These are phyloP conservation scores for Atkinsonella hypoxylon DNA, from an alignment of 2,329 filamentous ascomycete genomes.

Conservation along the genomic window DNA sequence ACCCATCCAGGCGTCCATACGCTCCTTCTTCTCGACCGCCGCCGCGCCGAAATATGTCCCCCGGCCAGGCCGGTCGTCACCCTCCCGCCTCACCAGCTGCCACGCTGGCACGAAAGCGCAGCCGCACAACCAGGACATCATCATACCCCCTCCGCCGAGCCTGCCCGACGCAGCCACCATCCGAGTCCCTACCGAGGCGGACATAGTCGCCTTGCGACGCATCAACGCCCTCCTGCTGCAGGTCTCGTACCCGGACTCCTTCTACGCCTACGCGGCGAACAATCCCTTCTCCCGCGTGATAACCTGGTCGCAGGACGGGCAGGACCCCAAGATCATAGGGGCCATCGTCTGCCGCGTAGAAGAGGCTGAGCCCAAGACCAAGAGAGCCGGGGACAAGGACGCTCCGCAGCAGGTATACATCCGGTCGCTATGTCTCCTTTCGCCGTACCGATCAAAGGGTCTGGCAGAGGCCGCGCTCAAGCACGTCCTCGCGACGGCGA, in stretches of 20 bases:
- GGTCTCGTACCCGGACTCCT: constrained; percentile 50
- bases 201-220: constrained; percentile 47
- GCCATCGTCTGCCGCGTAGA: constrained; percentile 53
- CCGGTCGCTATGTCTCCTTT: constrained; percentile 50
- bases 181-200: constrained; percentile 33
- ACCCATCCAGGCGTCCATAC: constrained; percentile 43
- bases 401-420: constrained; percentile 44
- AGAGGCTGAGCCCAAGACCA: constrained; percentile 7
- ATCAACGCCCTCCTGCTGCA: constrained; percentile 55
- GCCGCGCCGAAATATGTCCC: constrained; percentile 28
- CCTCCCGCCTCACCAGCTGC: constrained; percentile 16
- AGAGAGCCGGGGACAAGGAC: constrained; percentile 1
- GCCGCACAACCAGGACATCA: constrained; percentile 11
- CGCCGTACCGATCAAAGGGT: constrained; percentile 49
- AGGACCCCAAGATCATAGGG: constrained; percentile 42
- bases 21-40: constrained; percentile 47
- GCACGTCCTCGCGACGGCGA: constrained; percentile 32
- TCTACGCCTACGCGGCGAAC: constrained; percentile 44
- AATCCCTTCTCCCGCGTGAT: constrained; percentile 48
- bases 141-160: constrained; percentile 18
- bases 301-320: constrained; percentile 37
- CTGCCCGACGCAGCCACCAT: constrained; percentile 39
- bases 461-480: constrained; percentile 46
- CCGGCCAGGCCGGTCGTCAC: constrained; percentile 18
- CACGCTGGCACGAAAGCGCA: constrained; percentile 13